Base-by-base conservation (phyloP, 805 yeast species). In the Teunomyces aglyptinius region DNA sequence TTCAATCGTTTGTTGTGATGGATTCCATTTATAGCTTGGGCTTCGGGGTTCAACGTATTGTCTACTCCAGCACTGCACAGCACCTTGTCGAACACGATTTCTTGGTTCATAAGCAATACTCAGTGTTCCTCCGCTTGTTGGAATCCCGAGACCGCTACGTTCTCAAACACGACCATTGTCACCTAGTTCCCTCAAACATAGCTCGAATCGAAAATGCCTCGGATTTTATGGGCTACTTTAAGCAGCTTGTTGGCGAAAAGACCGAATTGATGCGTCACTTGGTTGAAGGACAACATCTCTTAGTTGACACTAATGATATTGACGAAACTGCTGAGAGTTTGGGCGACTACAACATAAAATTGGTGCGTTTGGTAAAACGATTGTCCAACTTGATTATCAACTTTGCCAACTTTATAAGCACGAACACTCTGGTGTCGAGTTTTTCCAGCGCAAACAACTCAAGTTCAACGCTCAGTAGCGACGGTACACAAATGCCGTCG, bases 21-120 rank as follows among this genome's bases (percentile, higher is more conserved):
- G 86, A 81, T 57, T 68, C 76, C n/a, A 52, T 81, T 16, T 78
- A 78, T 50, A 64, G 81, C 12, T 59, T 82, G 22, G 69, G 77
- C 18, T 80, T 73, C 63, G 86, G 86, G 6, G 61, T 64, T 13
- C 39, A 36, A 28, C 39, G 39, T 22, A 13, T 22, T 20, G 38
- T 12, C 13, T 31, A 16, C 6, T 10, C 39, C 39, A 10, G 51
- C 41, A 56, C 54, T 7, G 39, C 41, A 3, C 24, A 15, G 5
- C 10, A 8, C 32, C 38, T 26, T 15, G 11, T 22, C 10, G 31
- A 16, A 11, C 20, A 22, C 31, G 48, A 19, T 39, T 58, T 34
- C 44, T 55, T 60, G 39, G 57, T 56, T 44, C 50, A 61, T 45
- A 56, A 54, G 32, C 47, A 58, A 7, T 65, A 68, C 2, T 40